A percentile compares a stretch with the other conserved stretches of the same genome.
phyloP scores from a whole-genome alignment of 1,284 basidiomycete species.

The Ganoderma lingzhi region DNA sequence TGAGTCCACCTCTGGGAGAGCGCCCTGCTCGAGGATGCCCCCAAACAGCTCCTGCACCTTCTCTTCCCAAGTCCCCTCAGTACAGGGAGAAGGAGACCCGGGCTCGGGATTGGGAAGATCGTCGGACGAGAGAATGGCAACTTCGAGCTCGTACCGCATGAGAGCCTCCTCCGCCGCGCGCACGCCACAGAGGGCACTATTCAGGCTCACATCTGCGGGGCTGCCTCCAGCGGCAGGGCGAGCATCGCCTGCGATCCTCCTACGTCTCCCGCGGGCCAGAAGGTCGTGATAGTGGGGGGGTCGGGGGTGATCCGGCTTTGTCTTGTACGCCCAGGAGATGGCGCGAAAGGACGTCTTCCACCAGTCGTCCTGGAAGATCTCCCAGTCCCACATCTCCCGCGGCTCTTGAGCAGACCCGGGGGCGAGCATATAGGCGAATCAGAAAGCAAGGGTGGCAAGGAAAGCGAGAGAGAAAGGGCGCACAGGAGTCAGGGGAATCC shows the following conservation, averaged over 20 bases:
- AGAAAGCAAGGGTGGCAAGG: not conserved
- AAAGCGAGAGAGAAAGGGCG: constrained; percentile 11
- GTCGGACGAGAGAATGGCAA: constrained; percentile 33
- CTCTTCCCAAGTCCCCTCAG: constrained; percentile 34
- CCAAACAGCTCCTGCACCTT: constrained; percentile 36
- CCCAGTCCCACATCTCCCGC: constrained; percentile 34
- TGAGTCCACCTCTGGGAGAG: constrained; percentile 30
- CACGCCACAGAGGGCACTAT: constrained; percentile 37
- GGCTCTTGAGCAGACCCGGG: constrained; percentile 17
- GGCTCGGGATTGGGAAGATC: constrained; percentile 14
- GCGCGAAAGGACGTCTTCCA: constrained; percentile 37
- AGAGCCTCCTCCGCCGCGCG: constrained; percentile 38
- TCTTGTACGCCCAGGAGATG: constrained; percentile 39
- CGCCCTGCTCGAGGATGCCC: constrained; percentile 34
- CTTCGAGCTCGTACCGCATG: constrained; percentile 40
- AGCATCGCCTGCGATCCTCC: constrained; percentile 18
- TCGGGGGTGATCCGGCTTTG: constrained; percentile 34
- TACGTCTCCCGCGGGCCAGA: constrained; percentile 31
- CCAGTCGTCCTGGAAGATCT: constrained; percentile 34
- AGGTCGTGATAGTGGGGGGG: constrained; percentile 40
- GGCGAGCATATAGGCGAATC: constrained; percentile 18
- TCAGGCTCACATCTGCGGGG: constrained; percentile 37
- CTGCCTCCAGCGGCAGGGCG: constrained; percentile 15
- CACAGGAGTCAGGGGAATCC: constrained; percentile 24
- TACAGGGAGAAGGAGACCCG: constrained; percentile 10